Evolutionary conservation across 257 asterid genomes (phyloP).

Genomic region (Lantana camara): DNA sequence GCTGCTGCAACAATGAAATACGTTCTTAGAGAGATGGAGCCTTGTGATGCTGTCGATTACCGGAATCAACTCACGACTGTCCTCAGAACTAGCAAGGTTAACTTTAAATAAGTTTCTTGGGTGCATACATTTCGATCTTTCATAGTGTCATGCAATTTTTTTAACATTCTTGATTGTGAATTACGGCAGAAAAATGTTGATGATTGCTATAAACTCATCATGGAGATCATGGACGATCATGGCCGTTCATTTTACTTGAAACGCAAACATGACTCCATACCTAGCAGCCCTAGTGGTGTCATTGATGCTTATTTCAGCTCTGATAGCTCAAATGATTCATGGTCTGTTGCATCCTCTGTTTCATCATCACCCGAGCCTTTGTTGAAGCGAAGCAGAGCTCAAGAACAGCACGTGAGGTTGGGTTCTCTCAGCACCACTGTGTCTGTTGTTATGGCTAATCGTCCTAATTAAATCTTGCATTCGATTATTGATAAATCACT

Average conservation of each 20-base stretch:
- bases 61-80: slow-evolving; percentile 30
- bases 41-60: slow-evolving; percentile 38
- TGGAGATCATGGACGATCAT: slow-evolving; percentile 28
- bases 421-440: slow-evolving; percentile 35
- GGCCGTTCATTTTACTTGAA: slow-evolving; percentile 29
- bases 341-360: slow-evolving; percentile 37
- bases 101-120: background rate
- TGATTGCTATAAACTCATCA: slow-evolving; percentile 38
- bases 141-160: background rate
- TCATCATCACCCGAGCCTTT: slow-evolving; percentile 39
- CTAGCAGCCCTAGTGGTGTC: slow-evolving; percentile 55
- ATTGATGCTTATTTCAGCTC: slow-evolving; percentile 52
- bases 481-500: slow-evolving; percentile 32
- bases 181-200: slow-evolving; percentile 40
- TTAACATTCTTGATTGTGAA: slow-evolving; percentile 20
- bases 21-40: slow-evolving; percentile 40
- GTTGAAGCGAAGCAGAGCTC: slow-evolving; percentile 42
- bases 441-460: slow-evolving; percentile 28
- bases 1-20: slow-evolving; percentile 46
- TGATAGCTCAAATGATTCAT: slow-evolving; percentile 52
- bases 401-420: slow-evolving; percentile 32
- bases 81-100: slow-evolving; percentile 41
- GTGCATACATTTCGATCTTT: background rate
- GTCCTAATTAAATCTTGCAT: slow-evolving; percentile 10
- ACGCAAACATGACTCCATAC: slow-evolving; percentile 35